Evolutionary conservation across 345 rosid species (phyloP).

Genomic region (Aethionema arabicum): DNA sequence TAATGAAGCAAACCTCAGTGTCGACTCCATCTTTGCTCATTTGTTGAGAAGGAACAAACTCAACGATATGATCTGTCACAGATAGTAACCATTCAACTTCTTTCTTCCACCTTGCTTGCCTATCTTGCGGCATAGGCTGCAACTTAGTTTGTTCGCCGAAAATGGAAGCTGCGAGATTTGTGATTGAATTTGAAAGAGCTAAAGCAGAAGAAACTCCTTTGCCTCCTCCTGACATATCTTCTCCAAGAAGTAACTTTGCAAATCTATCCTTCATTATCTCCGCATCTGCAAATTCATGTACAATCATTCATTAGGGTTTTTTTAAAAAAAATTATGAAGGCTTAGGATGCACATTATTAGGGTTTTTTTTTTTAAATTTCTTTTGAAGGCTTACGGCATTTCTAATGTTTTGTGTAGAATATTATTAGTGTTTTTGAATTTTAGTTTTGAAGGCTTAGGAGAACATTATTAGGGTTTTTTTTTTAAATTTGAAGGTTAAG

Average conservation of each 20-base stretch:
- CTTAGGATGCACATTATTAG: no score
- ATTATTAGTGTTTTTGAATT: no score
- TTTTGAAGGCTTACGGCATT: no score
- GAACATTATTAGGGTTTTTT: no score
- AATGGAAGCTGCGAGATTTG: constrained; percentile 70
- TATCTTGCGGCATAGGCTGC: constrained; percentile 79
- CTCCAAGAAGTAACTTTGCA: constrained; percentile 64
- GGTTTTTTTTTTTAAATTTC: no score
- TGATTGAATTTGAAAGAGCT: constrained; percentile 61
- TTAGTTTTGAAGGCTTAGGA: no score
- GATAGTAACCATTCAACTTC: constrained; percentile 86
- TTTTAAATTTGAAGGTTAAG: no score
- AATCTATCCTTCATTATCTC: constrained; percentile 69
- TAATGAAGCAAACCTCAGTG: constrained; percentile 57
- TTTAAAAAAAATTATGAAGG: background rate
- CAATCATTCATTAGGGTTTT: constrained; percentile 16
- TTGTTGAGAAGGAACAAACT: constrained; percentile 82
- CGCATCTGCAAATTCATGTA: constrained; percentile 39
- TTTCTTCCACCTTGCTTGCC: constrained; percentile 78
- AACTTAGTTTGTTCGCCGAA: constrained; percentile 73
- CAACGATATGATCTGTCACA: constrained; percentile 80
- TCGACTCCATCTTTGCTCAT: constrained; percentile 59
- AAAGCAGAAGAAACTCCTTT: constrained; percentile 80
- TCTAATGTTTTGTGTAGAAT: no score
- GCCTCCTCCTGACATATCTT: constrained; percentile 85